phyloP scores from a whole-genome alignment of 2,329 filamentous ascomycete genomes.

The Pseudocercospora macadamiae region DNA sequence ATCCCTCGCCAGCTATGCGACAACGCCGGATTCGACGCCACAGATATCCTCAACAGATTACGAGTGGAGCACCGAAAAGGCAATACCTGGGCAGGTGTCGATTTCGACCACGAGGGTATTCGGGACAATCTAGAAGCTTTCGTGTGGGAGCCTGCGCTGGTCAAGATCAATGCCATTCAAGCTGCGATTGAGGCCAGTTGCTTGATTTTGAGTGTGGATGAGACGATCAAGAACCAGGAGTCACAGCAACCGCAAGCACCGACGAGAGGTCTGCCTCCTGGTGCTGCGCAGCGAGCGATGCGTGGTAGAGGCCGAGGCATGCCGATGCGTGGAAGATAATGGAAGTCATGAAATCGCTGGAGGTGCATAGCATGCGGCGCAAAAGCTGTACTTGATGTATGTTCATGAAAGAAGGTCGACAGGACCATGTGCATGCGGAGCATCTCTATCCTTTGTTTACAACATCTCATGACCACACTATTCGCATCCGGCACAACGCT shows the following conservation, averaged over 20 bases:
- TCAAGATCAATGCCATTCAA: conserved; percentile 97
- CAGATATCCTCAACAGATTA: conserved; percentile 94
- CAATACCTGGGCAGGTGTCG: conserved; percentile 91
- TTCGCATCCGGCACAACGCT: background rate
- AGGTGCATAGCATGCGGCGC: conserved; percentile 9
- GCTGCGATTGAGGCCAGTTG: conserved; percentile 94
- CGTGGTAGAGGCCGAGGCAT: conserved; percentile 85
- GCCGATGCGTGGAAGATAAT: conserved; percentile 55
- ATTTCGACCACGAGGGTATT: conserved; percentile 90
- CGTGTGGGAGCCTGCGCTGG: conserved; percentile 94
- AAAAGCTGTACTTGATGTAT: conserved; percentile 14
- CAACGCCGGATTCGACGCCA: conserved; percentile 97
- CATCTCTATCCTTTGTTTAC: background rate
- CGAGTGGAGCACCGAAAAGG: conserved; percentile 96
- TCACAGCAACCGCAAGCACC: conserved; percentile 82
- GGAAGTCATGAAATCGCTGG: background rate
- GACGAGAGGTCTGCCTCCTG: conserved; percentile 62
- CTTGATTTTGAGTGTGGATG: conserved; percentile 92
- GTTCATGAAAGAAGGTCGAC: background rate
- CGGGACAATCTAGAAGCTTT: conserved; percentile 93
- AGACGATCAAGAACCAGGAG: conserved; percentile 98
- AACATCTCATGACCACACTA: background rate
- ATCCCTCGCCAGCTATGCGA: conserved; percentile 97
- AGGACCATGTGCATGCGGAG: background rate
- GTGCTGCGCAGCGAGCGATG: conserved; percentile 84